A percentile compares a stretch with the other conserved stretches of the same genome.
phyloP scores from a whole-genome alignment of 208 protist genomes.

The Acanthamoeba lugdunensis region DNA sequence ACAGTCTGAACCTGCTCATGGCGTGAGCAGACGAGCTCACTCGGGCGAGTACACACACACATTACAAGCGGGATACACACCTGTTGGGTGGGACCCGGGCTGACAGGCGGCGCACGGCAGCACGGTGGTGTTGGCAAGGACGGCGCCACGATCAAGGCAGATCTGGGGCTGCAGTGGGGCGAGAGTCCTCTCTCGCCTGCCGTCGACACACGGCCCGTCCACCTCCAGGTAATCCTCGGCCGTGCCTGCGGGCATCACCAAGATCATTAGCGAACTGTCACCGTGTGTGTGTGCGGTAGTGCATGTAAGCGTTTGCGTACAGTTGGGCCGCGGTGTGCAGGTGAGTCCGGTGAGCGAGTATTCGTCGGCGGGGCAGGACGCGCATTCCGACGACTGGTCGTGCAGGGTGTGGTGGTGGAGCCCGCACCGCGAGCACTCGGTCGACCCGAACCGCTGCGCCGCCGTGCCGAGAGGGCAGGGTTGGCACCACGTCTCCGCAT shows the following conservation, averaged over 20 bases:
- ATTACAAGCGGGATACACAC: not conserved
- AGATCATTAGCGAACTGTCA: not conserved
- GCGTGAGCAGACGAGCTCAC: not conserved
- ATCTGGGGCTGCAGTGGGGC: conserved; percentile 4
- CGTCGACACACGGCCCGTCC: not conserved
- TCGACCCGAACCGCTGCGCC: not conserved
- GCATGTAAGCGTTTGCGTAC: not conserved
- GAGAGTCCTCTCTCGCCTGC: not conserved
- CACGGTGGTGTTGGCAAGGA: not conserved
- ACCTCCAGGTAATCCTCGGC: not conserved
- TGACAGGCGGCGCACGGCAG: conserved; percentile 9
- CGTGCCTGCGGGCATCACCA: conserved; percentile 10
- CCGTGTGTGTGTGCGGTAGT: not conserved
- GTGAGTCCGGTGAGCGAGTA: not conserved
- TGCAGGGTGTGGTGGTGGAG: not conserved
- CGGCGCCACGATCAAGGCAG: not conserved
- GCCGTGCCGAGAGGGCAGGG: not conserved
- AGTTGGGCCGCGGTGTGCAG: not conserved
- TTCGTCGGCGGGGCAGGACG: not conserved
- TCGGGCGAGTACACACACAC: not conserved
- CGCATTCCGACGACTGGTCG: conserved; percentile 10
- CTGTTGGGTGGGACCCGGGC: not conserved
- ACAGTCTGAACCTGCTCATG: not conserved
- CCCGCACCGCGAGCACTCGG: not conserved
- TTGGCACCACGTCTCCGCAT: conserved; percentile 29